Base-by-base conservation (phyloP, 495 filamentous ascomycete species). In the Penicillium paradoxum region DNA sequence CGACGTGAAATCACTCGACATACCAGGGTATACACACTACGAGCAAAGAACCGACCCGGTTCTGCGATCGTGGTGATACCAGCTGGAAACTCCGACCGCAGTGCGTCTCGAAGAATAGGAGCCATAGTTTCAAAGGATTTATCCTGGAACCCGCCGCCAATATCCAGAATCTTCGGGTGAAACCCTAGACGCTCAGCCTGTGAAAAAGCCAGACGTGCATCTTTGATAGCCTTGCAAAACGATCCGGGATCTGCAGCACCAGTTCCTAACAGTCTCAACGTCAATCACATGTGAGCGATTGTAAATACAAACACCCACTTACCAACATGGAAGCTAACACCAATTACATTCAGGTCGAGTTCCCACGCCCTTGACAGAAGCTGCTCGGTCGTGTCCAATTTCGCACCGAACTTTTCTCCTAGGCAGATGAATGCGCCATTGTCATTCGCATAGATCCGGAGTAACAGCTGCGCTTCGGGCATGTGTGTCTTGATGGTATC, bases 301-400 rank as follows among this genome's bases (percentile, higher is more conserved):
- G 22, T 14, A 10, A 11, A 42, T 6, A 42, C 18, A 18, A 30
- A 4, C 30, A 46, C 10, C 29, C 6, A 48, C 58, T 29, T 60
- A 64, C 69, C 69, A 33, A 73, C 56, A 56, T 73, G 70, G 43
- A 73, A 73, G 18, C 66, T 65, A 17, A 73, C 61, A 0, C 70
- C 70, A 13, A 60, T 48, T 18, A 73, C 49, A 15, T 56, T 51
- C n/a, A 73, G 41, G 1, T 49, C 59, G 11, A 73, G 52, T 13
- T 68, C 53, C 58, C 52, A 52, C 15, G 62, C 68, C 17, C 53
- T 25, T 15, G 22, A 32, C 0, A 71, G 49, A 13, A 73, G 38
- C 6, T 33, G 27, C n/a, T 44, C 17, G 0, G 57, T 60, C 0
- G 56, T 51, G 22, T 65, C 55, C 6, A 60, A 24, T 2, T 57